Evolutionary conservation across 176 grass and related monocot species (phyloP).

Genomic region (Aegilops speltoides): DNA sequence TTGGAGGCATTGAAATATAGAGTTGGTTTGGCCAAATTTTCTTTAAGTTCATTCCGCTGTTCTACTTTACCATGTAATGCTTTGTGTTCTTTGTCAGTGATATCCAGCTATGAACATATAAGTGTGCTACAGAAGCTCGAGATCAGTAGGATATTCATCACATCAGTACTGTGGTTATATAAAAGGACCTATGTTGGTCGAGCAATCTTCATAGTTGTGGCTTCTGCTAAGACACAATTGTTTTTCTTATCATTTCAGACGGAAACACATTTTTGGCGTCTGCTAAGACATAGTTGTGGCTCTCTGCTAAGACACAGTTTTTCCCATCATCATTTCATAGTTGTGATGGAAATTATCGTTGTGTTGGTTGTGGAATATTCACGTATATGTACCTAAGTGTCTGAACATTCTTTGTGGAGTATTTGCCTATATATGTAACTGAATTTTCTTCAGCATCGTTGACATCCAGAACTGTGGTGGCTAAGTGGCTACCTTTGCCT

Average conservation of each 20-base stretch:
- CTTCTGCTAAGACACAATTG: background rate
- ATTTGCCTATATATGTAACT: background rate
- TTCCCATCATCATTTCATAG: background rate
- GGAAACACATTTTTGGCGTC: background rate
- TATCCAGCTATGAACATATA: background rate
- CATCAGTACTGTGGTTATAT: background rate
- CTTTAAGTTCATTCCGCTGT: background rate
- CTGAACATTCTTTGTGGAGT: background rate
- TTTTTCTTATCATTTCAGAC: background rate
- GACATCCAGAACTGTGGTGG: background rate
- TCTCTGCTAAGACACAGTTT: background rate
- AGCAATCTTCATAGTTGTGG: background rate
- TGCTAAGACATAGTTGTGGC: background rate
- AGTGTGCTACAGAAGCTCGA: background rate
- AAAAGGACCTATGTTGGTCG: background rate
- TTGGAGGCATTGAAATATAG: background rate
- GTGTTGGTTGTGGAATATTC: background rate
- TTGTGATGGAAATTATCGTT: background rate
- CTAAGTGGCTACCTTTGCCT: background rate
- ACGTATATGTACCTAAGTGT: background rate
- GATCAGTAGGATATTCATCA: background rate
- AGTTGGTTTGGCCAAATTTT: background rate
- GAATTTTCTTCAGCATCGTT: background rate
- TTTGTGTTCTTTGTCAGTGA: background rate
- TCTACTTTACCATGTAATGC: slow-evolving; percentile 5